A percentile compares a stretch with the other conserved stretches of the same genome.
Conservation (phyloP, 495 filamentous ascomycete species). For the Ramalina intermedia region DNA sequence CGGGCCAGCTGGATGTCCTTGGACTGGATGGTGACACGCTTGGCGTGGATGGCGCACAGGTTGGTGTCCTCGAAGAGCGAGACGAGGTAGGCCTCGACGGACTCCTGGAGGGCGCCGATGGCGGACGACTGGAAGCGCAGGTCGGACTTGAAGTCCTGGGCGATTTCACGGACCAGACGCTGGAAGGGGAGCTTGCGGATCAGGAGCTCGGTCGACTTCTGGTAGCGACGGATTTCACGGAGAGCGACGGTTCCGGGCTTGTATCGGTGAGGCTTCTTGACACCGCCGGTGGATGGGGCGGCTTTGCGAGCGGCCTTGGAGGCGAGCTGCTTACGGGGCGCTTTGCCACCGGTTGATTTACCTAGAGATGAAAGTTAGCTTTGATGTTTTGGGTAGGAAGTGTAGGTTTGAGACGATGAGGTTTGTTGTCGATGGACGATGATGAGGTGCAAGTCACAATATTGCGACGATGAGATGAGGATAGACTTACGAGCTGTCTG, state of each 20-base stretch:
- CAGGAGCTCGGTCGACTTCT: slow-evolving; percentile 99
- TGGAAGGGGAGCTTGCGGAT: slow-evolving; percentile 99
- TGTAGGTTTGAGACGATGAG: slow-evolving; percentile 7
- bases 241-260: slow-evolving; percentile 99
- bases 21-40: slow-evolving; percentile 90
- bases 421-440: slow-evolving; percentile 18
- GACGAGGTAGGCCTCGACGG: slow-evolving; percentile 99
- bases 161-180: slow-evolving; percentile 99
- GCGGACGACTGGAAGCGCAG: slow-evolving; percentile 99
- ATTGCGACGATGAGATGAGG: slow-evolving; percentile 16
- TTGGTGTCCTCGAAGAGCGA: slow-evolving; percentile 99
- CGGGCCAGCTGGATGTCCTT: slow-evolving; percentile 97
- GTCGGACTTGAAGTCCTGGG: slow-evolving; percentile 99
- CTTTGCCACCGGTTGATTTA: slow-evolving; percentile 99
- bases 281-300: slow-evolving; percentile 64
- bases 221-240: slow-evolving; percentile 99
- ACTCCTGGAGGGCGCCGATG: slow-evolving; percentile 99
- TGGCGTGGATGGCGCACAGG: slow-evolving; percentile 99
- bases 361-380: slow-evolving; percentile 35
- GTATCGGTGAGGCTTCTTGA: slow-evolving; percentile 99
- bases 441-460: slow-evolving; percentile 7
- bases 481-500: slow-evolving; percentile 85
- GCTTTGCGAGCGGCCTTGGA: slow-evolving; percentile 73
- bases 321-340: slow-evolving; percentile 93
- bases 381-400: slow-evolving; percentile 9